Evolutionary conservation across 805 yeast species (phyloP), one percentile per base, ranked within the genome.

Genomic region (Wickerhamiella azymoides): DNA sequence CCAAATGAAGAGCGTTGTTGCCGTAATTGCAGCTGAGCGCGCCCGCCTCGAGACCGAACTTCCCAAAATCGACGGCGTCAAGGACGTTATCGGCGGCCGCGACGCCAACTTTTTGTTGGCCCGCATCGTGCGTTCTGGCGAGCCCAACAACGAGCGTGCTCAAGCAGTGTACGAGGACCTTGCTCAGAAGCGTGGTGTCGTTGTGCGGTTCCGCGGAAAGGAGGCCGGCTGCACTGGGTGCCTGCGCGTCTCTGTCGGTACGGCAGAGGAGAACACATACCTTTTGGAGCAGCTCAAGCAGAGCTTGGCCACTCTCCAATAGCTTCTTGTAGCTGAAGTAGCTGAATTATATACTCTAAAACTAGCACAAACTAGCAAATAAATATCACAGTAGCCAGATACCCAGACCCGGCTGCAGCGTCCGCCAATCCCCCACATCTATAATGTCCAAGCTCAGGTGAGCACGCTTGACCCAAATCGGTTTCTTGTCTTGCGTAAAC

Each of bases 191-290:
- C 74, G 78, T 39, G 76, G 74, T 28, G 86, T 89, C 18, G 97
- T 92, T 40, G 83, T 89, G 13, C 74, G 98, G 63, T 92, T 75
- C 60, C 75, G 98, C 66, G 98, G 98, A 26, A 74, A 68, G 30
- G 98, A 92, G 65, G 71, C 78, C 39, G 94, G 94, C 33, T 92
- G 98, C 60, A 66, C 67, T 4, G 98, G 98, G 27, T 84, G 85
- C 41, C 66, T 92, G 44, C 75, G 98, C 63, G 73, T 88, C 19
- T 83, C 96, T 1, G 68, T 92, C 28, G 98, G 98, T 14, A 86
- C 95, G 0, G 65, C 62, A 21, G 76, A 73, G 46, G 97, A 92
- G 63, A 89, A 85, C 55, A 61, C 66, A 40, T 49, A 55, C 7
- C 62, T 92, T 42, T 57, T 88, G 8, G 57, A 67, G 33, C 75